A percentile compares a stretch with the other conserved stretches of the same genome.
These are phyloP conservation scores for Colletotrichum simmondsii DNA, from an alignment of 2,329 filamentous ascomycete genomes.

Conservation along the genomic window DNA sequence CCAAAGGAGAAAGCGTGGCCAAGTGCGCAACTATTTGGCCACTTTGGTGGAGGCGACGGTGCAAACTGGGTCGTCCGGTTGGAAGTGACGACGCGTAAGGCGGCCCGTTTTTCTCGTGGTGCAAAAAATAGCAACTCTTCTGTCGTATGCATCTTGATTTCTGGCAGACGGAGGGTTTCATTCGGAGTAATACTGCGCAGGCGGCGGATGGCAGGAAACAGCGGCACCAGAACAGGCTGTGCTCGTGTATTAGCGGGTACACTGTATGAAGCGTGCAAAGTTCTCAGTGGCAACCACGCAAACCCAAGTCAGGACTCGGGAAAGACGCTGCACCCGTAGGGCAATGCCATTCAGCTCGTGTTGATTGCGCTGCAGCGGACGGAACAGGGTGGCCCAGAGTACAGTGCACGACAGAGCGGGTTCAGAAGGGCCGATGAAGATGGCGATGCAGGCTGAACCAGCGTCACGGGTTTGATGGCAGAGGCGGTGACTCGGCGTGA, in stretches of 20 bases:
- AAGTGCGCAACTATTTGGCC: neutral
- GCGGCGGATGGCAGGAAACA: constrained; percentile 9
- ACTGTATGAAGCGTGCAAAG: neutral
- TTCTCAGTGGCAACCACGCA: neutral
- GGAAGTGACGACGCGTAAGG: constrained; percentile 29
- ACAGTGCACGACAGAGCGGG: neutral
- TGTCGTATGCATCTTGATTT: constrained; percentile 12
- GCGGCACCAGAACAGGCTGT: constrained; percentile 25
- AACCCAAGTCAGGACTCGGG: neutral
- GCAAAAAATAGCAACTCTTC: constrained; percentile 30
- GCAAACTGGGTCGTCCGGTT: neutral
- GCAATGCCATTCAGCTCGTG: neutral
- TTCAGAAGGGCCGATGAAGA: constrained; percentile 6
- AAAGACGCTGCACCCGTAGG: neutral
- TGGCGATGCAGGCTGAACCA: constrained; percentile 9
- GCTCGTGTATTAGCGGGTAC: constrained; percentile 21
- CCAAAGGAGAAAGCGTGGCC: neutral
- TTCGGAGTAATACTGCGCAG: constrained; percentile 17
- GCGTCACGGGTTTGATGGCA: constrained; percentile 9
- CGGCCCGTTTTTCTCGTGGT: constrained; percentile 26
- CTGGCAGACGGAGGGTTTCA: constrained; percentile 14
- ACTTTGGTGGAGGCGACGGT: neutral
- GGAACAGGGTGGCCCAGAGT: neutral
- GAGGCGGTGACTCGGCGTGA: constrained; percentile 5
- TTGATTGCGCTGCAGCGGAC: neutral